Conservation (phyloP, 129 eudicot genomes). For the Tagetes erecta region DNA sequence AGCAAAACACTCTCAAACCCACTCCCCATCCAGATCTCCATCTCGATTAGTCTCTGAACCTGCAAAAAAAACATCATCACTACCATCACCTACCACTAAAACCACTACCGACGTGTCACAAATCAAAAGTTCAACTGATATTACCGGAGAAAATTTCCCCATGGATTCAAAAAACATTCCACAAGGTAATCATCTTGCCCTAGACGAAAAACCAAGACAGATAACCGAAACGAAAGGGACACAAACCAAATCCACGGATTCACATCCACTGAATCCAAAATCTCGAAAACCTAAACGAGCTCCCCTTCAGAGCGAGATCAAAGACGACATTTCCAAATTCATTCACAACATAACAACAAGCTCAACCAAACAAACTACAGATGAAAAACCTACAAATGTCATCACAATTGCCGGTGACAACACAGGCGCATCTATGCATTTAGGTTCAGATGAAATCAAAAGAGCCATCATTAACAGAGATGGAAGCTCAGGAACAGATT, state of each 20-base stretch:
- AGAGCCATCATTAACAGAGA: constrained; percentile 49
- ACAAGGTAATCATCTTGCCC: constrained; percentile 11
- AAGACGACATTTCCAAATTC: constrained; percentile 48
- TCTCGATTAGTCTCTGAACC: constrained; percentile 33
- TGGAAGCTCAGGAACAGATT: constrained; percentile 32
- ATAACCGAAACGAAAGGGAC: constrained; percentile 30
- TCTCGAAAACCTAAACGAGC: constrained; percentile 32
- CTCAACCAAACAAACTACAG: constrained; percentile 26
- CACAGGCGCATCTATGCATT: constrained; percentile 76
- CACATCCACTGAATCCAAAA: constrained; percentile 33
- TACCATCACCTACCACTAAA: constrained; percentile 32
- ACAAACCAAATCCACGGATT: constrained; percentile 31
- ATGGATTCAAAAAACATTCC: constrained; percentile 21
- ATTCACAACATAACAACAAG: constrained; percentile 37
- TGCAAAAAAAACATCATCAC: constrained; percentile 22
- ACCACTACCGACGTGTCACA: constrained; percentile 15
- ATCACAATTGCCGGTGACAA: constrained; percentile 76
- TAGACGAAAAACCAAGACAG: constrained; percentile 32
- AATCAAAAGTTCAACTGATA: constrained; percentile 16
- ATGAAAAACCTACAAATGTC: constrained; percentile 47
- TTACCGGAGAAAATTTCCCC: constrained; percentile 14
- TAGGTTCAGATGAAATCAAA: constrained; percentile 37
- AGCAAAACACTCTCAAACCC: constrained; percentile 40
- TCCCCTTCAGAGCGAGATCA: constrained; percentile 50
- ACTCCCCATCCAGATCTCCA: constrained; percentile 42